Conservation (phyloP, 2,329 filamentous ascomycete species). For the Colletotrichum incanum region DNA sequence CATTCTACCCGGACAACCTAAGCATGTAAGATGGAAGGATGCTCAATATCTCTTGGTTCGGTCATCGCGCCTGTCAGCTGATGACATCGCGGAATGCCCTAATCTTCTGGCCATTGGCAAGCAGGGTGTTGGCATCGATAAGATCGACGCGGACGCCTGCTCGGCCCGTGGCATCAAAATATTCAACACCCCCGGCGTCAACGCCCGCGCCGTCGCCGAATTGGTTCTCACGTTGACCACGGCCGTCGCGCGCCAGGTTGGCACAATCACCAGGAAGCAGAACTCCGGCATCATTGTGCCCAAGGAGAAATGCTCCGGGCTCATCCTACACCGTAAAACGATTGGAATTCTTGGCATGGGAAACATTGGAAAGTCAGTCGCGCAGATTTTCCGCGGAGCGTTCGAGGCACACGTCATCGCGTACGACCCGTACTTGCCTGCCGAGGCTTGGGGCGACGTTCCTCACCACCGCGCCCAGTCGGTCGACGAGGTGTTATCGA, state of each 20-base stretch:
- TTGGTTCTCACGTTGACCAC: slow-evolving; percentile 55
- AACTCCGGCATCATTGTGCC: slow-evolving; percentile 49
- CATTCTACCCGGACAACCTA: slow-evolving; percentile 53
- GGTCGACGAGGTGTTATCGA: slow-evolving; percentile 52
- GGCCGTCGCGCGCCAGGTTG: slow-evolving; percentile 53
- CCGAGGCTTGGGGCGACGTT: slow-evolving; percentile 52
- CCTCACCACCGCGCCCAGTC: slow-evolving; percentile 50
- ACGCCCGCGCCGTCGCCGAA: slow-evolving; percentile 59
- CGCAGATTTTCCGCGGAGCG: slow-evolving; percentile 54
- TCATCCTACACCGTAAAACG: slow-evolving; percentile 53
- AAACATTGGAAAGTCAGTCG: slow-evolving; percentile 55
- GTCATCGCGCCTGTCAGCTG: slow-evolving; percentile 54
- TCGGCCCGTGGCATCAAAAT: slow-evolving; percentile 57
- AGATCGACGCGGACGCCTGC: slow-evolving; percentile 60
- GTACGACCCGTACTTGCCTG: slow-evolving; percentile 54
- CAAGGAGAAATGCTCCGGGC: slow-evolving; percentile 59
- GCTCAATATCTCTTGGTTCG: slow-evolving; percentile 58
- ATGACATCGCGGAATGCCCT: slow-evolving; percentile 55
- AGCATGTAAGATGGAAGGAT: slow-evolving; percentile 56
- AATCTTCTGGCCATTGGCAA: slow-evolving; percentile 61
- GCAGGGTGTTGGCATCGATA: slow-evolving; percentile 64
- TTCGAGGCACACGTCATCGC: slow-evolving; percentile 54
- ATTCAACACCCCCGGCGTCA: slow-evolving; percentile 64
- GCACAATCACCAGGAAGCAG: slow-evolving; percentile 51
- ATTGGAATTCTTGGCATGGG: slow-evolving; percentile 59